Evolutionary conservation across 1,284 basidiomycete species (phyloP).

Genomic region (Microbotryum saponariae): DNA sequence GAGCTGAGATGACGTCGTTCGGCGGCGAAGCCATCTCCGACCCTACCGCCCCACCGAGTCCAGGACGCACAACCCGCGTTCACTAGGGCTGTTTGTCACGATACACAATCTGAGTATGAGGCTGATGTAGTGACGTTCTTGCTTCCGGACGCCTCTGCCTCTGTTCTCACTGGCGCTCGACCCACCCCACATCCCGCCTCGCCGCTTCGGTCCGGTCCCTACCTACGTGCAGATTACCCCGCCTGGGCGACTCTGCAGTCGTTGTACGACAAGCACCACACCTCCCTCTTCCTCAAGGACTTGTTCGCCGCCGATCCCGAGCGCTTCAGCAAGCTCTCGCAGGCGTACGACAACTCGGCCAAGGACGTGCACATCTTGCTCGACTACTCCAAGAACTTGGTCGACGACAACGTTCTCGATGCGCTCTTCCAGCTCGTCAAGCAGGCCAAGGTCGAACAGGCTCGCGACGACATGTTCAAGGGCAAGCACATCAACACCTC

Average conservation of each 20-base stretch:
- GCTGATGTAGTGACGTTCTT: no score
- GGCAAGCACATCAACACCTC: constrained; percentile 98
- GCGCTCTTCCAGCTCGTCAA: constrained; percentile 69
- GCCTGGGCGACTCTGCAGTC: constrained; percentile 86
- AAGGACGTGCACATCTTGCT: constrained; percentile 73
- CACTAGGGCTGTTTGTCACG: no score
- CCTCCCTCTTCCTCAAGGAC: constrained; percentile 74
- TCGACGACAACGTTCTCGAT: constrained; percentile 68
- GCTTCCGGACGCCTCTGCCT: no score
- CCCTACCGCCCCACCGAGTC: no score
- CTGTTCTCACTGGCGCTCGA: no score
- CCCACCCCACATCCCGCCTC: no score
- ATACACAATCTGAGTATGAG: no score
- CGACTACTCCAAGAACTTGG: constrained; percentile 94
- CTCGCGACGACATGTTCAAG: constrained; percentile 85
- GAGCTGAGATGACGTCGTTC: no score
- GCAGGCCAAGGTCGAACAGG: constrained; percentile 77
- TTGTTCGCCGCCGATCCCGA: constrained; percentile 81
- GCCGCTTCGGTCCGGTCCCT: no score
- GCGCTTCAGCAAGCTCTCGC: constrained; percentile 80
- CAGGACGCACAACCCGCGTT: no score
- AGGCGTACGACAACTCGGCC: constrained; percentile 61
- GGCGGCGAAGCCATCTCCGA: no score
- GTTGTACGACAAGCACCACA: constrained; percentile 67
- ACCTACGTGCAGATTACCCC: constrained; percentile 58